phyloP scores from a whole-genome alignment of 75 land plant genomes.

The Picea sitchensis region DNA sequence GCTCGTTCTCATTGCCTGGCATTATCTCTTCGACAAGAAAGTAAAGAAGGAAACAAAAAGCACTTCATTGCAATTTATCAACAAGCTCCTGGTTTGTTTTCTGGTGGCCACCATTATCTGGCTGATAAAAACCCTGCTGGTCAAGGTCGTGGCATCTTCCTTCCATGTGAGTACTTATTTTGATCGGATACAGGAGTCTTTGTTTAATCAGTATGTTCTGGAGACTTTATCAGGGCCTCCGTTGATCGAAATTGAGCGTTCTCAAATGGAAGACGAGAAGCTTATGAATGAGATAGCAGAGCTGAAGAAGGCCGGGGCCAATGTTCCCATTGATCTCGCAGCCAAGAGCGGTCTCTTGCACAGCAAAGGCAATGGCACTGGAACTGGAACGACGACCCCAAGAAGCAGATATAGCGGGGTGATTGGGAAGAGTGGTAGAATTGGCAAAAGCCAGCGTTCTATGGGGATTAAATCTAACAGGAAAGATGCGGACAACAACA shows the following conservation, averaged over 20 bases:
- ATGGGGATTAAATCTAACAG: background rate
- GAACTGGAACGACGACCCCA: background rate
- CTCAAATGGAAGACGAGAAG: slow-evolving; percentile 34
- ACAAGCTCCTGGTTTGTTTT: slow-evolving; percentile 17
- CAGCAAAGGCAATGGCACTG: too few relatives aligned
- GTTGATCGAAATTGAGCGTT: slow-evolving; percentile 30
- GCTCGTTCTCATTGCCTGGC: slow-evolving; percentile 34
- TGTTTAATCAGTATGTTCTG: slow-evolving; percentile 60
- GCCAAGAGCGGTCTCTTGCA: background rate
- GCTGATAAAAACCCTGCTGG: slow-evolving; percentile 29
- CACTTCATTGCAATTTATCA: slow-evolving; percentile 1
- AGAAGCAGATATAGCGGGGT: background rate
- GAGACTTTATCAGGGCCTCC: slow-evolving; percentile 74
- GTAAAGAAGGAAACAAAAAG: slow-evolving; percentile 2
- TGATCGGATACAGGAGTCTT: slow-evolving; percentile 63
- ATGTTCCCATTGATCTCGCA: slow-evolving; percentile 30
- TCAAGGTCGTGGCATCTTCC: slow-evolving; percentile 52
- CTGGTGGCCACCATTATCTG: slow-evolving; percentile 20
- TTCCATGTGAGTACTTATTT: slow-evolving; percentile 65
- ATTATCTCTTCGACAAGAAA: slow-evolving; percentile 24
- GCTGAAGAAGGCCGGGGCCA: slow-evolving; percentile 60
- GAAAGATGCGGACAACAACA: slow-evolving; percentile 7
- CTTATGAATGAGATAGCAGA: slow-evolving; percentile 37
- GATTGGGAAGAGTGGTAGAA: slow-evolving; percentile 20
- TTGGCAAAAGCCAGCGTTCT: slow-evolving; percentile 17